These are phyloP conservation scores for Tolypocladium ovalisporum DNA, from an alignment of 2,329 filamentous ascomycete species.

Conservation along the genomic window DNA sequence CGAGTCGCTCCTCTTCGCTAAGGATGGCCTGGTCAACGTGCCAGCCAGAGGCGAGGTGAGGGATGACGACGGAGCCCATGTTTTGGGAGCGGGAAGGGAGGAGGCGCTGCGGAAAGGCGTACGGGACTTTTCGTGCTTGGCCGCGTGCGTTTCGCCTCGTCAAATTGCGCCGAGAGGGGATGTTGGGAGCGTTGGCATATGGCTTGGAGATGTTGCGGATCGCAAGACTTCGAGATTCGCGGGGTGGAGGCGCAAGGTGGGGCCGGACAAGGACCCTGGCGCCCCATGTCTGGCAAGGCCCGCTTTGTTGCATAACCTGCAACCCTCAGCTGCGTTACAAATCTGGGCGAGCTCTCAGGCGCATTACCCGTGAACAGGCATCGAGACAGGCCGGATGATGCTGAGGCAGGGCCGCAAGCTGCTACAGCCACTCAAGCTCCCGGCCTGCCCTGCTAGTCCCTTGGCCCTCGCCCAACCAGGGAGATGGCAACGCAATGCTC, in stretches of 20 bases:
- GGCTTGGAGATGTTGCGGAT: background rate
- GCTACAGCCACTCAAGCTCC: background rate
- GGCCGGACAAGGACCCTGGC: background rate
- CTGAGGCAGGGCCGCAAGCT: background rate
- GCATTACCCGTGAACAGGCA: background rate
- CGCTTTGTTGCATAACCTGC: slow-evolving; percentile 2
- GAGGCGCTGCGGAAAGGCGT: background rate
- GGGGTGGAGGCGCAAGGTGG: background rate
- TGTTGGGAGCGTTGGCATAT: background rate
- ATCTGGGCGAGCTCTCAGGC: background rate
- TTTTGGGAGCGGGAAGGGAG: background rate
- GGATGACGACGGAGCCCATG: slow-evolving; percentile 80
- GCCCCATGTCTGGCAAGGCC: background rate
- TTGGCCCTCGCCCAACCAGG: too few relatives aligned
- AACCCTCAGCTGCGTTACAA: too few relatives aligned
- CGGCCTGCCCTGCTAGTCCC: background rate
- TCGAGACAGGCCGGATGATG: background rate
- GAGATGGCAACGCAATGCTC: background rate
- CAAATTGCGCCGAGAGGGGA: background rate
- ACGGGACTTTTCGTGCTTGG: background rate
- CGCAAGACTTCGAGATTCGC: background rate
- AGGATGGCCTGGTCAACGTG: slow-evolving; percentile 94
- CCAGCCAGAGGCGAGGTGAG: slow-evolving; percentile 86
- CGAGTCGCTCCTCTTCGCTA: slow-evolving; percentile 80
- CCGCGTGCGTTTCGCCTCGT: background rate